A percentile compares a stretch with the other conserved stretches of the same genome.
Evolutionary conservation across 495 filamentous ascomycete species (phyloP).

Genomic region (Physcia stellaris): DNA sequence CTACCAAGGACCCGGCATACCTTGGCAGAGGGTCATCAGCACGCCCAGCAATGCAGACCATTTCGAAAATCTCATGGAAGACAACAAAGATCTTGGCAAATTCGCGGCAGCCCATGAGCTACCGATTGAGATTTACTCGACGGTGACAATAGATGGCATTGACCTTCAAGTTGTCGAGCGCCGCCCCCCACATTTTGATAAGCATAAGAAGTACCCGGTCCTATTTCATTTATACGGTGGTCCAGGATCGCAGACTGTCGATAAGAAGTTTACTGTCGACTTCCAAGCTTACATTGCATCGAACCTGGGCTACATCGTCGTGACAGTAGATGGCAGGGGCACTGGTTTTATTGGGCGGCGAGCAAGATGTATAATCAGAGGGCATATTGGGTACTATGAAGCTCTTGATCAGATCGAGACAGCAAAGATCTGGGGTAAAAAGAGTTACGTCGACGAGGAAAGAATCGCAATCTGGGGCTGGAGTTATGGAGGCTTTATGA

Average conservation of each 20-base stretch:
- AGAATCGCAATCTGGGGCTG: constrained; percentile 94
- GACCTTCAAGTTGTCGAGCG: constrained; percentile 80
- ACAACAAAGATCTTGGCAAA: constrained; percentile 54
- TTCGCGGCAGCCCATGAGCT: constrained; percentile 65
- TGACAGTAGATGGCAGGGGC: constrained; percentile 87
- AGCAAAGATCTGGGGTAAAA: constrained; percentile 71
- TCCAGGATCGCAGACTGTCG: constrained; percentile 75
- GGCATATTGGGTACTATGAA: constrained; percentile 75
- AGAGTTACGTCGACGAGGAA: constrained; percentile 68
- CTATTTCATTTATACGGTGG: constrained; percentile 89
- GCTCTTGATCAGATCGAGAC: constrained; percentile 82
- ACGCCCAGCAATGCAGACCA: constrained; percentile 52
- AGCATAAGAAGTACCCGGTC: constrained; percentile 76
- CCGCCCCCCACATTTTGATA: constrained; percentile 80
- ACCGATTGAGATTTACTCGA: constrained; percentile 73
- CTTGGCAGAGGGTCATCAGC: constrained; percentile 83
- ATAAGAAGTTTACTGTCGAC: constrained; percentile 70
- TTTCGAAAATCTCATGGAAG: constrained; percentile 53
- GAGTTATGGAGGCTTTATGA: constrained; percentile 95
- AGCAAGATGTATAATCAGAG: constrained; percentile 67
- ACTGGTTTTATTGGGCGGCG: constrained; percentile 83
- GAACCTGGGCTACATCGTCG: constrained; percentile 80
- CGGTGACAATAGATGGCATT: constrained; percentile 65
- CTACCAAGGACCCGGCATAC: constrained; percentile 74
- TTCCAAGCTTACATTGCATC: constrained; percentile 86